phyloP scores from a whole-genome alignment of 768 basidiomycete species.

The Trametes sanguinea region DNA sequence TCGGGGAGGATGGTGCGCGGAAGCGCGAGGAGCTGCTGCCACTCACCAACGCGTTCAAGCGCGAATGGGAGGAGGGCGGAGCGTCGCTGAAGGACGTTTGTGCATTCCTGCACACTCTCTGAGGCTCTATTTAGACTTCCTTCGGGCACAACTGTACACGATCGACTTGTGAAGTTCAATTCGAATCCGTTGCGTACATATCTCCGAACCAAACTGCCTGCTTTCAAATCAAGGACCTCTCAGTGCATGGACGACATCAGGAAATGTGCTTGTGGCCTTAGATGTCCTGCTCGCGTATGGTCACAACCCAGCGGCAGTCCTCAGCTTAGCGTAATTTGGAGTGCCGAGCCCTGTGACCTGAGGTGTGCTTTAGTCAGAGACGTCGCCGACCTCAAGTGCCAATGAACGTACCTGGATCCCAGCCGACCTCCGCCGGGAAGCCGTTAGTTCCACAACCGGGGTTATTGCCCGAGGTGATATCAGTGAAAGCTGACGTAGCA shows the following conservation, averaged over 20 bases:
- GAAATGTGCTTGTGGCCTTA: too few relatives aligned
- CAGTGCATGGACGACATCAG: too few relatives aligned
- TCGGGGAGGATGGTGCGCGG: conserved; percentile 28
- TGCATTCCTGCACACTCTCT: neutral
- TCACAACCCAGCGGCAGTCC: neutral
- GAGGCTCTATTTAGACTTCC: too few relatives aligned
- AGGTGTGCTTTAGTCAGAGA: conserved; percentile 15
- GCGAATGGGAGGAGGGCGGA: conserved; percentile 17
- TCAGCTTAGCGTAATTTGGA: conserved; percentile 57
- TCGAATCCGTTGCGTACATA: too few relatives aligned
- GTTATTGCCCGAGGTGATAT: conserved; percentile 35
- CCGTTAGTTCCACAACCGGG: conserved; percentile 35
- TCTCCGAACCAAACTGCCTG: too few relatives aligned
- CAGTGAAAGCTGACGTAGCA: conserved; percentile 31
- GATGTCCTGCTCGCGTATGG: too few relatives aligned
- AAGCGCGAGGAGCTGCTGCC: conserved; percentile 27
- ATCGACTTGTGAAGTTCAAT: too few relatives aligned
- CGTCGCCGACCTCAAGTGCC: conserved; percentile 31
- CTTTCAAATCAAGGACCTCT: too few relatives aligned
- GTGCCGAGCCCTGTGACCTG: conserved; percentile 65
- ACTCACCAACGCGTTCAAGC: conserved; percentile 1
- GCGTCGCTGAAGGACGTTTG: conserved; percentile 1
- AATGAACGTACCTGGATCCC: conserved; percentile 34
- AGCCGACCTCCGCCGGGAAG: conserved; percentile 32
- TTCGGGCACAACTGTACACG: too few relatives aligned